phyloP scores from a whole-genome alignment of 257 asterid species.

The Avicennia marina region DNA sequence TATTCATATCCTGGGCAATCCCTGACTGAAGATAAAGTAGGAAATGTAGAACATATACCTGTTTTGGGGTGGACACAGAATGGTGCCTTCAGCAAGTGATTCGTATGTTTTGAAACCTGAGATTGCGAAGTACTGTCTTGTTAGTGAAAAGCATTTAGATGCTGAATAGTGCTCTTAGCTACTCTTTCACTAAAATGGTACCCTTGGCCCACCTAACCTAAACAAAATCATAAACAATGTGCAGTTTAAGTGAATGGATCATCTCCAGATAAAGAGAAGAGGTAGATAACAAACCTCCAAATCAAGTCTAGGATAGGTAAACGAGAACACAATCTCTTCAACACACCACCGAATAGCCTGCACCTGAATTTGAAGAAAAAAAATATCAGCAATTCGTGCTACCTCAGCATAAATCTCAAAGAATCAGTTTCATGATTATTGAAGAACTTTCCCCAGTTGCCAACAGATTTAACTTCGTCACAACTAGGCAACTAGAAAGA shows the following conservation, averaged over 20 bases:
- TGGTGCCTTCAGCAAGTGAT: constrained; percentile 92
- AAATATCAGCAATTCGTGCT: not conserved
- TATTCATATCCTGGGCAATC: not conserved
- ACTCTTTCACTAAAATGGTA: too few relatives aligned
- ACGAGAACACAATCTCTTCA: constrained; percentile 79
- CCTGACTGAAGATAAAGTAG: constrained; percentile 2
- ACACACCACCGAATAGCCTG: constrained; percentile 70
- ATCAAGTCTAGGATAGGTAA: constrained; percentile 92
- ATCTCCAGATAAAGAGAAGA: not conserved
- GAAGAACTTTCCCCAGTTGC: too few relatives aligned
- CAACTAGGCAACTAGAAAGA: not conserved
- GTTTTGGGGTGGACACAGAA: constrained; percentile 91
- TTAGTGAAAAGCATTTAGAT: too few relatives aligned
- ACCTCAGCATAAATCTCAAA: too few relatives aligned
- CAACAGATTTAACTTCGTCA: too few relatives aligned
- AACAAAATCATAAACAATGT: not conserved
- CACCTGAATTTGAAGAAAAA: constrained; percentile 33
- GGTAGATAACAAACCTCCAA: constrained; percentile 60
- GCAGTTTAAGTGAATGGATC: not conserved
- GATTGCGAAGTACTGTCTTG: constrained; percentile 2
- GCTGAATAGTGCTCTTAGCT: too few relatives aligned
- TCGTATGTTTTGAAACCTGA: constrained; percentile 89
- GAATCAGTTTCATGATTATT: not conserved
- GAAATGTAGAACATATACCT: constrained; percentile 33
- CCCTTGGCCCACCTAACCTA: too few relatives aligned